A percentile compares a stretch with the other conserved stretches of the same genome.
phyloP scores from a whole-genome alignment of 768 basidiomycete species.

The Leccinum variicolor region DNA sequence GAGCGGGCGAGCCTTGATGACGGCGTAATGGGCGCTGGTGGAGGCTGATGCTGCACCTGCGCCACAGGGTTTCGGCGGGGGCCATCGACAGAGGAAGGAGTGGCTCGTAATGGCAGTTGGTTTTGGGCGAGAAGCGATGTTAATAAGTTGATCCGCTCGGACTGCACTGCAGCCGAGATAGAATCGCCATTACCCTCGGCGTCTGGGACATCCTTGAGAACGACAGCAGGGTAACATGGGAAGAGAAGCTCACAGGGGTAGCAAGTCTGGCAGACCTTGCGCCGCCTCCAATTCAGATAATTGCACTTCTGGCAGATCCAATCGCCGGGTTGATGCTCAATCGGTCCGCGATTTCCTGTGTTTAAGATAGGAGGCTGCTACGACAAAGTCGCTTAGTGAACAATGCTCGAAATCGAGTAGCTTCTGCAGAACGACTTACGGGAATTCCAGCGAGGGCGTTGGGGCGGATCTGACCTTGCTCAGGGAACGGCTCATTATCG shows the following conservation, averaged over 20 bases:
- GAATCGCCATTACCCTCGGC: constrained; percentile 89
- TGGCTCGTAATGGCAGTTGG: constrained; percentile 31
- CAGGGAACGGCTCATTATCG: constrained; percentile 82
- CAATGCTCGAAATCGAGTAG: background rate
- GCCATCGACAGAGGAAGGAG: constrained; percentile 14
- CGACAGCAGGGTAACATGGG: constrained; percentile 4
- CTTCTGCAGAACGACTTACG: constrained; percentile 36
- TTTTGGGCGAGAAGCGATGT: constrained; percentile 69
- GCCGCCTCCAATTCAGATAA: constrained; percentile 82
- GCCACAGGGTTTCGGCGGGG: constrained; percentile 45
- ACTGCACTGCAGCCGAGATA: constrained; percentile 80
- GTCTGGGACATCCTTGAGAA: constrained; percentile 40
- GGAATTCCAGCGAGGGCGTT: constrained; percentile 49
- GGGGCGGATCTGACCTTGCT: constrained; percentile 75
- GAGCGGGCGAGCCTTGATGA: constrained; percentile 43
- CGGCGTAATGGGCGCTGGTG: constrained; percentile 37
- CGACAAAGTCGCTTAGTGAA: background rate
- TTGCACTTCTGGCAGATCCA: constrained; percentile 85
- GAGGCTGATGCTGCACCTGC: constrained; percentile 42
- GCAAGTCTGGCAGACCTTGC: constrained; percentile 90
- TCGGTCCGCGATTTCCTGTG: constrained; percentile 85
- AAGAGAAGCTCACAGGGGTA: constrained; percentile 60
- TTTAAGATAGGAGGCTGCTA: constrained; percentile 86
- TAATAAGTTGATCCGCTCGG: constrained; percentile 77
- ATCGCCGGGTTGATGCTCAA: constrained; percentile 81